Base-by-base conservation (phyloP, 176 grass and related monocot species). In the Eragrostis curvula region DNA sequence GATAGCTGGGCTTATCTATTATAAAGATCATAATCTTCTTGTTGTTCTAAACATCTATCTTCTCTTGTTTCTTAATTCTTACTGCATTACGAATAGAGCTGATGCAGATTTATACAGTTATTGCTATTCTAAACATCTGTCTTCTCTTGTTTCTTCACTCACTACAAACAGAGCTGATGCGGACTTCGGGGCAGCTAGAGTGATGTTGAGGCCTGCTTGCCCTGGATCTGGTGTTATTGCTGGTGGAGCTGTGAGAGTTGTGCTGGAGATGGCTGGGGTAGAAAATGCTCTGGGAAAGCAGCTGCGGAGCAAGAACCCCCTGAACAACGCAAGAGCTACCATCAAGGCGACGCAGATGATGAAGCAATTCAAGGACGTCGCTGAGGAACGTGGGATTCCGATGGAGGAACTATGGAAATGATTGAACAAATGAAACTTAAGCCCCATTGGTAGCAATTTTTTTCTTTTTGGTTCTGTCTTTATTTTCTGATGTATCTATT, bases 381-480 rank as follows among this genome's bases (percentile, higher is more conserved):
- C 92, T 15, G 81, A 51, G 17, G 86, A 95, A 57, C 88, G 96
- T 5, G 96, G 96, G 28, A 70, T 98, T 36, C 90, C 90, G 23
- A 88, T 98, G 88, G 86, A 95, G 72, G 90, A 98, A 29, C 57
- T 98, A 70, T 98, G 92, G 92, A 95, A 95, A 86, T 98, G 86
- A 93, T 88, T 27, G 69, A 76, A 43, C 36, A 42, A 2, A 47
- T 18, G 9, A 7, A 27, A 29, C 45, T 56, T 30, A 12, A 39
- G 48, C 20, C 79, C 30, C 49, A 53, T 81, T 15, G 21, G 57
- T 76, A 59, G 32, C 57, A 23, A 74, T 79, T 6, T 77, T 15
- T 25, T 27, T 20, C 43, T 70, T 84, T 49, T 5, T 36, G 39
- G 40, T 67, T 61, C 68, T 80, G 69, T 68, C 51, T 81, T 76